phyloP scores from a whole-genome alignment of 768 basidiomycete species.

The Sporobolomyces phaffii region DNA sequence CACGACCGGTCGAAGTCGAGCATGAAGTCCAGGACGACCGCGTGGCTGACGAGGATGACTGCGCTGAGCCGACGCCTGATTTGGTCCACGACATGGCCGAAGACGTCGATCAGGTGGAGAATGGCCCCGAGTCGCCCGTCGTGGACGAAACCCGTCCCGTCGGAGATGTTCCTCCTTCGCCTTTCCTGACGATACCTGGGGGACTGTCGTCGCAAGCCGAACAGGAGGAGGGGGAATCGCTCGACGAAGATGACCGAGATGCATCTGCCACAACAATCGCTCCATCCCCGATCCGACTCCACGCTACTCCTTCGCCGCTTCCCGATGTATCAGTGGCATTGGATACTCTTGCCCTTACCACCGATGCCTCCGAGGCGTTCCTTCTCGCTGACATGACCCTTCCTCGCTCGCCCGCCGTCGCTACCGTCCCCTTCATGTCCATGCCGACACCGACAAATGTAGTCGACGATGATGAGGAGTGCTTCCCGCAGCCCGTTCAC shows the following conservation, averaged over 20 bases:
- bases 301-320: neutral
- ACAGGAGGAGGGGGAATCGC: too few species aligned
- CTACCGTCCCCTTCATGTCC: neutral
- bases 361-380: neutral
- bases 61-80: too few species aligned
- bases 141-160: neutral
- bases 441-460: neutral
- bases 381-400: neutral
- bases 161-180: constrained; percentile 8
- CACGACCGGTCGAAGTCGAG: too few species aligned
- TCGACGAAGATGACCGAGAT: neutral
- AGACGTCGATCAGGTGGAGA: neutral
- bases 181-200: neutral
- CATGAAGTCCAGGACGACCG: neutral
- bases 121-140: neutral
- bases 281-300: neutral
- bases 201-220: too few species aligned
- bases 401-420: neutral
- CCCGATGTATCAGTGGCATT: neutral
- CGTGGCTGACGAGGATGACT: neutral
- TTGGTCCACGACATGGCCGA: too few species aligned
- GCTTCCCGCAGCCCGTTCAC: neutral
- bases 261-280: neutral
- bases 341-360: neutral
- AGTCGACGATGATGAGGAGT: neutral